Evolutionary conservation across 2,329 filamentous ascomycete genomes (phyloP), one percentile per base, ranked within the genome.

Genomic region (Colletotrichum sp.): DNA sequence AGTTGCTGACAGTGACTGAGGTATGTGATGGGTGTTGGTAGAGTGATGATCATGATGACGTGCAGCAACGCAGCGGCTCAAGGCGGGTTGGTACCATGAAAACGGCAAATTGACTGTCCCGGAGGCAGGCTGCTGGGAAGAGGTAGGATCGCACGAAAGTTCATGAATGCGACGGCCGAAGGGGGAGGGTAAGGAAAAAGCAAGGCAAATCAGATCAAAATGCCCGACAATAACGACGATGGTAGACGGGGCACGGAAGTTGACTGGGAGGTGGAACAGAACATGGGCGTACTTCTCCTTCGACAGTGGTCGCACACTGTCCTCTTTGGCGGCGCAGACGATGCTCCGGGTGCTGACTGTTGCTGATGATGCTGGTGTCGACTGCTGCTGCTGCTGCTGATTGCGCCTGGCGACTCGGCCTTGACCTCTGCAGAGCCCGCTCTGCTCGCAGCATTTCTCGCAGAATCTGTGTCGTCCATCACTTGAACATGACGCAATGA

Each of bases 241-340:
- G 43, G 59, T 32, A 21, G 30, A 63, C 30, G 10, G 43, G 43
- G 43, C 43, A 52, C n/a, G 43, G 43, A 43, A 64, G 52, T 36
- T 24, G n/a, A 67, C 73, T 61, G 71, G 34, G 34, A 64, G 73
- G 67, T 73, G 34, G 69, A 59, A 63, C n/a, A 48, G 81, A 52
- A 52, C 43, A 52, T 52, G 43, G 43, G 43, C 85, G 76, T 83
- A 86, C 86, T 81, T 77, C 86, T 81, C 77, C 84, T 80, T 69
- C 86, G 83, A 78, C 86, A 88, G 76, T 87, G 85, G 75, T 88
- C 86, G 78, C 86, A 88, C 38, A 87, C 86, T 34, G 83, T 87
- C 48, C 85, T 82, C 75, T 82, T 84, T 30, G 78, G 56, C 56
- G 73, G 73, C 34, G 76, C 43, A 52, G 43, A 52, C 43, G 43